Conservation (phyloP, 2,329 filamentous ascomycete genomes). For the Penicillium sp. region DNA sequence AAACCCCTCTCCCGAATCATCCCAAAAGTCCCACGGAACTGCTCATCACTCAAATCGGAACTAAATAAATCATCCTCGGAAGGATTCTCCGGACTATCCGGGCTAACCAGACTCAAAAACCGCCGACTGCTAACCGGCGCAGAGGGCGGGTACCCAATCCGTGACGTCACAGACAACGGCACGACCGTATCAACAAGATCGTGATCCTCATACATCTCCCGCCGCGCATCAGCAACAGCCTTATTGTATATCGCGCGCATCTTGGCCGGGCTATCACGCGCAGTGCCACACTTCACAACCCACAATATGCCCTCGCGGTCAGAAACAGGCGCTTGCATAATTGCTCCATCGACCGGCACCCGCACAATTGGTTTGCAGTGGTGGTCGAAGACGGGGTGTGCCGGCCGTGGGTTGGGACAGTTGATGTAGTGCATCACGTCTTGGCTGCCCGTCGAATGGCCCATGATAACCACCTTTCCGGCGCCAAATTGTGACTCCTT, state of each 20-base stretch:
- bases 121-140: conserved; percentile 54
- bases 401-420: conserved; percentile 38
- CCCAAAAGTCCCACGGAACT: conserved; percentile 64
- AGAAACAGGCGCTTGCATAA: conserved; percentile 74
- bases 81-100: conserved; percentile 51
- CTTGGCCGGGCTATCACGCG: conserved; percentile 19
- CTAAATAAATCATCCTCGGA: conserved; percentile 86
- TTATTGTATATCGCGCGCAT: conserved; percentile 26
- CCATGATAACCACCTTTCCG: conserved; percentile 62
- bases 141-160: conserved; percentile 28
- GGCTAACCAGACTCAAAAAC: conserved; percentile 56
- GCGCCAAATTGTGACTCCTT: conserved; percentile 29
- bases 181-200: conserved; percentile 29
- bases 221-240: conserved; percentile 20
- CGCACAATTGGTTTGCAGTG: conserved; percentile 35
- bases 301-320: conserved; percentile 64
- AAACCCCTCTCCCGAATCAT: conserved; percentile 37
- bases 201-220: conserved; percentile 18
- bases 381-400: conserved; percentile 29
- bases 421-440: conserved; percentile 63
- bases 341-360: conserved; percentile 64
- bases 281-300: conserved; percentile 22
- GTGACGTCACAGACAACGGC: conserved; percentile 30
- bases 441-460: conserved; percentile 66
- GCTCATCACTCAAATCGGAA: conserved; percentile 61